Evolutionary conservation across 495 filamentous ascomycete genomes (phyloP), one percentile per base, ranked within the genome.

Genomic region (Penicillium pulvis): DNA sequence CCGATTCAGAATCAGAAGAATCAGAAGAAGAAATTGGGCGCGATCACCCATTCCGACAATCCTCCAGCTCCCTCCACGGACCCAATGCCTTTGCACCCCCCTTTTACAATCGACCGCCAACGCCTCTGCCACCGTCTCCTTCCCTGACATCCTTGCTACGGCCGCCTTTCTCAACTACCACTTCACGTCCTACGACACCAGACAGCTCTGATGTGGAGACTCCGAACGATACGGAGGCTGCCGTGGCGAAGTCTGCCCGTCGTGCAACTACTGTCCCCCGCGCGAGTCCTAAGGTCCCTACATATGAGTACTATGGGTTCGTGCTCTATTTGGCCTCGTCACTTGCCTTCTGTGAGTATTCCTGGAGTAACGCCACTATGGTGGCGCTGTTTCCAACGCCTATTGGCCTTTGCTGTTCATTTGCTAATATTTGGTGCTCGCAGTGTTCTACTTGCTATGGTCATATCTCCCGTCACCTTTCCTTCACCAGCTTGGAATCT

Each of bases 241-340:
- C 83, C 35, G 84, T 88, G 17, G 81, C 86, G 23, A 84, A 82
- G 64, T 84, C 84, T 16, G 85, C 84, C 51, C 81, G 83, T 24
- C 79, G 78, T 26, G 83, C 88, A 36, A 86, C 86, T 44, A 89
- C 89, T 0, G 85, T 97, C 14, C 91, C 94, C 1, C 87, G 92
- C 36, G 94, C 92, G 16, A 88, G 87, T 44, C 94, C 94, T 0
- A 93, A 92, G 63, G 92, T 98, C 1, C 94, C 94, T 9, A 98
- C 94, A 0, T 98, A 98, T 72, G 94, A 98, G 69, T 98, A 98
- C 82, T 98, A 98, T 71, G 94, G 94, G 60, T 98, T 98, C 75
- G 93, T 94, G 51, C 82, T 98, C 26, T 98, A 98, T 71, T 81
- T 98, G 26, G 88, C 90, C 64, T 90, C 87, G 36, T 88, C 83